These are phyloP conservation scores for Claviceps purpurea DNA, from an alignment of 2,329 filamentous ascomycete species.

Conservation along the genomic window DNA sequence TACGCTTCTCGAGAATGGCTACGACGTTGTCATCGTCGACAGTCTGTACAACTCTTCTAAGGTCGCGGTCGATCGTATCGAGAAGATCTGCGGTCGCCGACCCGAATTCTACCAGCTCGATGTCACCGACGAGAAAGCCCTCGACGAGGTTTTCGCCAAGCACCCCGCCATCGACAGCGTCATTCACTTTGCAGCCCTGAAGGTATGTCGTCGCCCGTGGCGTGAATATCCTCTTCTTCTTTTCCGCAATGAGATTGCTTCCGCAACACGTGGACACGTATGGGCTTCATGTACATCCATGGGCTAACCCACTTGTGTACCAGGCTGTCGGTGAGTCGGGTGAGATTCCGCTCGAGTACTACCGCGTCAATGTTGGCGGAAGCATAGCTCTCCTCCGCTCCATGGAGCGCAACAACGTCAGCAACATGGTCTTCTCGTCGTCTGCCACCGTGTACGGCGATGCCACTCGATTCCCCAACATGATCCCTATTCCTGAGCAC, in stretches of 20 bases:
- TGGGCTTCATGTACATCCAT: background rate
- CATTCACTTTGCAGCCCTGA: constrained; percentile 96
- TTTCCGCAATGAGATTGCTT: background rate
- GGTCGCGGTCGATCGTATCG: constrained; percentile 86
- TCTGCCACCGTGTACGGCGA: constrained; percentile 98
- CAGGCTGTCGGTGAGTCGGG: constrained; percentile 91
- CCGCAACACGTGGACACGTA: background rate
- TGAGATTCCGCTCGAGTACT: constrained; percentile 94
- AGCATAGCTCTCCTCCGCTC: constrained; percentile 74
- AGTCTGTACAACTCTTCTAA: constrained; percentile 94
- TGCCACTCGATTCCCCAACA: constrained; percentile 86
- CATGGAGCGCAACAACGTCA: constrained; percentile 83
- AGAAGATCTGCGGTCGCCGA: constrained; percentile 80
- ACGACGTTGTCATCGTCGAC: constrained; percentile 93
- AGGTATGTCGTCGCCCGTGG: constrained; percentile 39
- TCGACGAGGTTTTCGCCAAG: constrained; percentile 78
- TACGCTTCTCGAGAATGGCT: constrained; percentile 81
- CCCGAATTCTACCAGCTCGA: constrained; percentile 77
- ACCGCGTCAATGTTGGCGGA: constrained; percentile 89
- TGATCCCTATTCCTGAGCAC: constrained; percentile 97
- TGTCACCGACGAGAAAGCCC: constrained; percentile 68
- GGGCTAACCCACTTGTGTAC: background rate
- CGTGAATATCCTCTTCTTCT: background rate
- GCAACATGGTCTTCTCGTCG: constrained; percentile 97
- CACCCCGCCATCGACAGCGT: constrained; percentile 94